A percentile compares a stretch with the other conserved stretches of the same genome.
phyloP scores from a whole-genome alignment of 2,329 filamentous ascomycete species.

The Penicillium sp. region DNA sequence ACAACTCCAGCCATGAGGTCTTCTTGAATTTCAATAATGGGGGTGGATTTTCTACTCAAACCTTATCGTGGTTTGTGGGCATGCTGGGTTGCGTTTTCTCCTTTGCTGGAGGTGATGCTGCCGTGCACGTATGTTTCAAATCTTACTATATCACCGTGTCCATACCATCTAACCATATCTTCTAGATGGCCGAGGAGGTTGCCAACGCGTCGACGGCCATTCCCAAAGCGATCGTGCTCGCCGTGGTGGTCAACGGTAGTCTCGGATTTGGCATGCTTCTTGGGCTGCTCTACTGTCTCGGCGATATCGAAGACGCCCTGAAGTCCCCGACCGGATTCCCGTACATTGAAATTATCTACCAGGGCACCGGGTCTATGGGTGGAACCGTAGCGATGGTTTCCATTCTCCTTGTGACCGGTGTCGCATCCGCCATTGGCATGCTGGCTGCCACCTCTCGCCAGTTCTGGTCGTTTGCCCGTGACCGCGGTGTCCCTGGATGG shows the following conservation, averaged over 20 bases:
- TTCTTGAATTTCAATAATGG: conserved; percentile 50
- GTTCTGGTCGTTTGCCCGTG: conserved; percentile 30
- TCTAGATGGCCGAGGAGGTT: conserved; percentile 42
- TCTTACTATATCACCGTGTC: not conserved
- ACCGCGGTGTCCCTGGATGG: conserved; percentile 29
- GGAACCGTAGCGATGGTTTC: conserved; percentile 18
- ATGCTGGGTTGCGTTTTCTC: conserved; percentile 36
- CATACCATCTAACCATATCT: not conserved
- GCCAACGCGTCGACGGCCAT: conserved; percentile 37
- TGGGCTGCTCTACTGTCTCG: conserved; percentile 40
- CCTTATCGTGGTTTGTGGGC: conserved; percentile 42
- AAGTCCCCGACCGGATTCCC: conserved; percentile 32
- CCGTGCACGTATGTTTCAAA: conserved; percentile 35
- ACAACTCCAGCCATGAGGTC: conserved; percentile 42
- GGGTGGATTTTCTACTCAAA: conserved; percentile 45
- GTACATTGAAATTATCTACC: conserved; percentile 35
- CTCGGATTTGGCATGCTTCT: conserved; percentile 40
- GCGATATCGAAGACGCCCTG: conserved; percentile 30
- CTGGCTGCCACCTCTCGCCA: conserved; percentile 47
- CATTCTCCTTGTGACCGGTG: conserved; percentile 29
- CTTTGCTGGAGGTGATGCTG: conserved; percentile 40
- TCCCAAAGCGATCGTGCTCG: conserved; percentile 38
- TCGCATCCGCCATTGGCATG: conserved; percentile 34
- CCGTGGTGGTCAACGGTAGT: conserved; percentile 36
- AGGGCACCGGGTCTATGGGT: conserved; percentile 28